phyloP scores from a whole-genome alignment of 352 stramenopile genomes.

The Pythium phragmitis region DNA sequence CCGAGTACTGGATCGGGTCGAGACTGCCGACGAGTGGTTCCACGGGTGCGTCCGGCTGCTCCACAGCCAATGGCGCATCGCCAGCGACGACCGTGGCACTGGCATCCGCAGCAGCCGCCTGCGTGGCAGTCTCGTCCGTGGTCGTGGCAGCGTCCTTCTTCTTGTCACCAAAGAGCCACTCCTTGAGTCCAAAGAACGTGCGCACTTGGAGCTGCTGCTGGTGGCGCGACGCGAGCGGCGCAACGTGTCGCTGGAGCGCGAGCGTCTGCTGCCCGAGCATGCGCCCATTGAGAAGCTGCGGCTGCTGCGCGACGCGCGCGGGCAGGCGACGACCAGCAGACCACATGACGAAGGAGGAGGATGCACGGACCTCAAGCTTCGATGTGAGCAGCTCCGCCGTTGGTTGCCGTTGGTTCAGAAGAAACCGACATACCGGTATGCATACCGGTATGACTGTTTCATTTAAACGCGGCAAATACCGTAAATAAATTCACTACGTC shows the following conservation, averaged over 20 bases:
- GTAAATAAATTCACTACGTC: not conserved
- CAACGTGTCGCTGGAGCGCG: constrained; percentile 1
- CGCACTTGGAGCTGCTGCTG: constrained; percentile 34
- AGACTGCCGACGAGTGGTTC: constrained; percentile 46
- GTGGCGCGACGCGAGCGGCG: not conserved
- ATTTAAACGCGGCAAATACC: constrained; percentile 5
- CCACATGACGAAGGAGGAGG: constrained; percentile 25
- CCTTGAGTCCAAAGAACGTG: constrained; percentile 62
- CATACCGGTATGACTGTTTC: constrained; percentile 6
- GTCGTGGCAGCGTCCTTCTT: constrained; percentile 31
- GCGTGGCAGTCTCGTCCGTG: constrained; percentile 3
- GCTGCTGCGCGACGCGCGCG: constrained; percentile 17
- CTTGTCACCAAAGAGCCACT: constrained; percentile 62
- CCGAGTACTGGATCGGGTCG: constrained; percentile 54
- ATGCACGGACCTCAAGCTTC: not conserved
- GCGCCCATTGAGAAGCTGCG: constrained; percentile 11
- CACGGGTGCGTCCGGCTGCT: not conserved
- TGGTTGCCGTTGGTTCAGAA: constrained; percentile 19
- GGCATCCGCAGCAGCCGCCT: constrained; percentile 3
- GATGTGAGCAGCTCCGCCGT: constrained; percentile 14
- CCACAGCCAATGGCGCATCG: constrained; percentile 9
- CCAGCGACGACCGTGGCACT: not conserved
- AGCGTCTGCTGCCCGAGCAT: constrained; percentile 10
- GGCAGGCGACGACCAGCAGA: constrained; percentile 25
- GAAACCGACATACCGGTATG: constrained; percentile 14